Evolutionary conservation across 768 basidiomycete genomes (phyloP).

Genomic region (Auriculariales sp.): DNA sequence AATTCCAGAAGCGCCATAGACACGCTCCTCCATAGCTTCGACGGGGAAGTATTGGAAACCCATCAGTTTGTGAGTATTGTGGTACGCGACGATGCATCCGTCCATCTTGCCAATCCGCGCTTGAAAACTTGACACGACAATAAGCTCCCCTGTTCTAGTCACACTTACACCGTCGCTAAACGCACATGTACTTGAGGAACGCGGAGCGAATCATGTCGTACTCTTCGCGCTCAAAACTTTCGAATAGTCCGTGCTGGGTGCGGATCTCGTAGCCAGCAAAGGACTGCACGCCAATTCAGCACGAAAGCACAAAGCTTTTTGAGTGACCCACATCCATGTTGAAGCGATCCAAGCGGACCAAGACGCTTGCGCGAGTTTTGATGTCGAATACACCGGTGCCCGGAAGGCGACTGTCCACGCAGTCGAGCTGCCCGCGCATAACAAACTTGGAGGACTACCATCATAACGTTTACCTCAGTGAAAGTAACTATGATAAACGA

Average conservation of each 20-base stretch:
- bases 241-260: conserved; percentile 40
- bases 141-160: neutral
- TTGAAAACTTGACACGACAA: conserved; percentile 52
- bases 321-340: conserved; percentile 50
- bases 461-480: conserved; percentile 4
- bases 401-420: conserved; percentile 63
- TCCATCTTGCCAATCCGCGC: conserved; percentile 96
- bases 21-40: conserved; percentile 69
- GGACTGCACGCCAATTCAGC: conserved; percentile 28
- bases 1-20: conserved; percentile 50
- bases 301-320: neutral
- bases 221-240: conserved; percentile 87
- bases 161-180: neutral
- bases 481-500: neutral
- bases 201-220: conserved; percentile 90
- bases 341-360: conserved; percentile 71
- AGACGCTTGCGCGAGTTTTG: conserved; percentile 80
- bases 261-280: conserved; percentile 69
- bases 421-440: conserved; percentile 94
- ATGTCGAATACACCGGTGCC: conserved; percentile 91
- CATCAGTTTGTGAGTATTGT: conserved; percentile 75
- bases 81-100: conserved; percentile 78
- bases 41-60: conserved; percentile 90
- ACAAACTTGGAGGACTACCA: conserved; percentile 38
- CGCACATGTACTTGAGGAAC: conserved; percentile 83